Base-by-base conservation (phyloP, 1,139 yeast species). In the Kurtzmaniella quercitrusa region DNA sequence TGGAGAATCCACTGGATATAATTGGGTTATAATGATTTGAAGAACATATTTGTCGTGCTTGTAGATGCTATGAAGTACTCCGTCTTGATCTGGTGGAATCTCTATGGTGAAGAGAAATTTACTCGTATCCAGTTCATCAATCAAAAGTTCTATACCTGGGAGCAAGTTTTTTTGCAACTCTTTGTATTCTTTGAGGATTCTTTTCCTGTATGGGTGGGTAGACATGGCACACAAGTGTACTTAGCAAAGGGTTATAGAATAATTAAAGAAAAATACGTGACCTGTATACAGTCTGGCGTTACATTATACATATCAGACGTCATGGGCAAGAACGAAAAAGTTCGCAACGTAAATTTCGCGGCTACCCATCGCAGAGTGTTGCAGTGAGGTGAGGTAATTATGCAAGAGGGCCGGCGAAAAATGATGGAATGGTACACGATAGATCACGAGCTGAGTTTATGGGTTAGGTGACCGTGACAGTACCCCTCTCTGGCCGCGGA, bases 1-100 rank as follows among this genome's bases (percentile, higher is more conserved):
- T 0, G 91, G 93, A 1, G 84, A 74, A 20, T 69, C 76, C 32
- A 82, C 81, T 0, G 93, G 93, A 49, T 84, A 84, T 1, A 69
- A 70, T 0, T 61, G 53, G 1, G 74, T 63, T 18, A 81, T 66
- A 38, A 60, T 59, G 19, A 82, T 63, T 18, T 57, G 50, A 36
- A 71, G 51, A 38, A 58, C 56, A 46, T 58, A 67, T n/a, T 43
- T 20, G 30, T 40, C 43, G 8, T 43, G 37, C 23, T 18, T 39
- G 18, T 42, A 42, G 23, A 42, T 33, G 11, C 33, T 12, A 37
- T 42, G 45, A 42, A 66, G 61, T 21, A 74, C 53, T 14, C 71
- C 57, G 45, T 70, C 77, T 9, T 51, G 56, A 16, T 57, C 54
- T 2, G 62, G 61, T 49, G 76, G 76, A 14, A 68, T 36, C 5